phyloP scores from a whole-genome alignment of 176 grass and related monocot genomes.

The Pontederia paniculata region DNA sequence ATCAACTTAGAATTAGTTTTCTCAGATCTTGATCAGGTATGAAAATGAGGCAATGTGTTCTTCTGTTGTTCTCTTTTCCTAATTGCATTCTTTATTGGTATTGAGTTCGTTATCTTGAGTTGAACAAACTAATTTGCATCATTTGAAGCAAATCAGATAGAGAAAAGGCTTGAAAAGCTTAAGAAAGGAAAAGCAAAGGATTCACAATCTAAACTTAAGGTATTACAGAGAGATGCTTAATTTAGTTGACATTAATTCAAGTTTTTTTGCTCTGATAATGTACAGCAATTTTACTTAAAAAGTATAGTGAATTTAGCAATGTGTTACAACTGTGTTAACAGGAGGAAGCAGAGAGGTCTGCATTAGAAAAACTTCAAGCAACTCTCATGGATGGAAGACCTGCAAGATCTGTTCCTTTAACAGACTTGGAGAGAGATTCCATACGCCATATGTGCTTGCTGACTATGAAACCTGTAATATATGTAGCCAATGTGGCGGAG shows the following conservation, averaged over 20 bases:
- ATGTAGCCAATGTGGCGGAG: slow-evolving; percentile 96
- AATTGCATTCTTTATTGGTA: neutral
- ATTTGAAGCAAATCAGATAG: slow-evolving; percentile 56
- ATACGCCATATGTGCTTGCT: slow-evolving; percentile 77
- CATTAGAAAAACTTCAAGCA: slow-evolving; percentile 66
- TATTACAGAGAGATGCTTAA: slow-evolving; percentile 6
- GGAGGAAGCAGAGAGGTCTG: slow-evolving; percentile 79
- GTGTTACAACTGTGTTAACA: slow-evolving; percentile 25
- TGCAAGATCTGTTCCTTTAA: slow-evolving; percentile 74
- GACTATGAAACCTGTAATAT: slow-evolving; percentile 96
- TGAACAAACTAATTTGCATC: neutral
- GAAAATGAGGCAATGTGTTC: slow-evolving; percentile 19
- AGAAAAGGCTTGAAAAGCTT: slow-evolving; percentile 93
- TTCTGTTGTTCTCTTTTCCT: slow-evolving; percentile 11
- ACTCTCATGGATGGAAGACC: slow-evolving; percentile 73
- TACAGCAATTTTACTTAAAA: neutral
- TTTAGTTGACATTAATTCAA: neutral
- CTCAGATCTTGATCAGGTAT: slow-evolving; percentile 91
- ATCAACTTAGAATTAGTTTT: slow-evolving; percentile 94
- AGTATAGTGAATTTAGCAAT: slow-evolving; percentile 8
- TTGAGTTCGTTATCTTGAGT: neutral
- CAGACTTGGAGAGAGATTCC: slow-evolving; percentile 80
- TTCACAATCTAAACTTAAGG: slow-evolving; percentile 72
- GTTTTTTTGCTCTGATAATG: neutral
- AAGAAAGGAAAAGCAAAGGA: slow-evolving; percentile 96